Conservation (phyloP, 2,329 filamentous ascomycete genomes). For the Chaetoscypha palmicola region DNA sequence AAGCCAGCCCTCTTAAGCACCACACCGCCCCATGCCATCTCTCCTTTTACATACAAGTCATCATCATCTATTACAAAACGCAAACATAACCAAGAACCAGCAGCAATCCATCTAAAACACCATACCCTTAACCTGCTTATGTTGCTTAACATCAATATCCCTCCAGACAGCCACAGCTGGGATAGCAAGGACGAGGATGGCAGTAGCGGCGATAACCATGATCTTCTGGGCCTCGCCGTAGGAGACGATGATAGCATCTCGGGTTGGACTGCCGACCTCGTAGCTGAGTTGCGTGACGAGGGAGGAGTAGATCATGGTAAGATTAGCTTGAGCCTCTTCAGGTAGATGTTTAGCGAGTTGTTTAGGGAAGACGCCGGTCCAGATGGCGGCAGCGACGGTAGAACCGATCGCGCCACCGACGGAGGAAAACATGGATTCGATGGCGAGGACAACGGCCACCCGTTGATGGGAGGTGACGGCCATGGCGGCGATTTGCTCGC, state of each 20-base stretch:
- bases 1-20: too few relatives aligned
- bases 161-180: constrained; percentile 36
- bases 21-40: too few relatives aligned
- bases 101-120: constrained; percentile 18
- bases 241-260: constrained; percentile 47
- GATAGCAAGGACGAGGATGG: constrained; percentile 36
- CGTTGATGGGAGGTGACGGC: constrained; percentile 52
- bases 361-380: constrained; percentile 47
- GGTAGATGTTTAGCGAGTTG: constrained; percentile 37
- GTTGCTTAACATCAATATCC: constrained; percentile 38
- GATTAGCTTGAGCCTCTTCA: constrained; percentile 29
- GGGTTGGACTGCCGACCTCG: constrained; percentile 35
- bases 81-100: too few relatives aligned
- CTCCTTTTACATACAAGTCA: too few relatives aligned
- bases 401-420: constrained; percentile 53
- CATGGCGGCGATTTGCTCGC: constrained; percentile 52
- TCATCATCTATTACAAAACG: too few relatives aligned
- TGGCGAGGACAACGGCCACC: constrained; percentile 53
- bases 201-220: constrained; percentile 44
- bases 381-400: constrained; percentile 56
- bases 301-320: constrained; percentile 44
- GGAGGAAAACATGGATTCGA: constrained; percentile 52
- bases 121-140: constrained; percentile 38
- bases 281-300: constrained; percentile 45
- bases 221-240: constrained; percentile 45